Conservation (phyloP, 306 rosid genomes). For the Benincasa hispida region DNA sequence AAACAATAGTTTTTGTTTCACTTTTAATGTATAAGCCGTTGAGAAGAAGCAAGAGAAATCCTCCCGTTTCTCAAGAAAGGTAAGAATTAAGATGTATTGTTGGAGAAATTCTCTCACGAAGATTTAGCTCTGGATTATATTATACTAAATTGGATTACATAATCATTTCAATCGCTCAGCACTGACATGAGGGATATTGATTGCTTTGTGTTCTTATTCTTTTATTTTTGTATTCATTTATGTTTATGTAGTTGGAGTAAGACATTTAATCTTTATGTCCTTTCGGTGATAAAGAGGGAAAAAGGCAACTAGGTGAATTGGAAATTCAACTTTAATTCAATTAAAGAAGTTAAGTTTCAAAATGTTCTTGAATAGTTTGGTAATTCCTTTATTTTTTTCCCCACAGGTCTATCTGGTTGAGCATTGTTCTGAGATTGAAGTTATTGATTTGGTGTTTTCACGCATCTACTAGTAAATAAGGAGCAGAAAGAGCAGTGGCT, state of each 20-base stretch:
- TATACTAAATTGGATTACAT: background rate
- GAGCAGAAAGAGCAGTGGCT: background rate
- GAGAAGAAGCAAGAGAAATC: background rate
- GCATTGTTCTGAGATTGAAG: background rate
- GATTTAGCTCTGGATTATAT: slow-evolving; percentile 2
- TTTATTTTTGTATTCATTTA: background rate
- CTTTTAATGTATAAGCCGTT: background rate
- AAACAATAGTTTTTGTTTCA: background rate
- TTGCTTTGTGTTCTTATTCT: background rate
- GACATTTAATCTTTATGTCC: background rate
- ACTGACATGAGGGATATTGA: background rate
- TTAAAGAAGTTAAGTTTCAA: background rate
- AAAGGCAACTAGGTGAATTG: background rate
- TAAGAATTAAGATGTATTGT: background rate
- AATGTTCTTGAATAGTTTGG: background rate
- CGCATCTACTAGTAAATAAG: background rate
- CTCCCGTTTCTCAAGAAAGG: background rate
- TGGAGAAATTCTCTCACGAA: background rate
- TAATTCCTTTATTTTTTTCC: background rate
- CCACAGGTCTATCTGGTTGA: background rate
- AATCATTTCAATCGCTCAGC: background rate
- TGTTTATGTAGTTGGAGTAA: background rate
- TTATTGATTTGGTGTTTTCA: background rate
- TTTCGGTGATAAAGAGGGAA: background rate
- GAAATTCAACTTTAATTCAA: background rate